Percentiles rank a stretch among this genome's conserved stretches.
phyloP scores from a whole-genome alignment of 768 basidiomycete genomes.

The Lactarius sanguifluus region DNA sequence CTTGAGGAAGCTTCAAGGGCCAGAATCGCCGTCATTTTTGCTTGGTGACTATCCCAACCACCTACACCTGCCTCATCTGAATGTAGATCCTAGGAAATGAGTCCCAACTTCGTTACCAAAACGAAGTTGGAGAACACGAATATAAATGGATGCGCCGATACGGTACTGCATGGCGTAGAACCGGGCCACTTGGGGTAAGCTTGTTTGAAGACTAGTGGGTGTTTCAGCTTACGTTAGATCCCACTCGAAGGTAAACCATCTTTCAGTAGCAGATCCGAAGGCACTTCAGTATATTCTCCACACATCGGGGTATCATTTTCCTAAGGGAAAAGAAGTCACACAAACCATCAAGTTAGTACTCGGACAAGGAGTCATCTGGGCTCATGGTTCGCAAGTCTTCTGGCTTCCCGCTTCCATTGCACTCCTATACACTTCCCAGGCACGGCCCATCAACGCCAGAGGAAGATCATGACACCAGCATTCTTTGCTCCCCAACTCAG shows the following conservation, averaged over 20 bases:
- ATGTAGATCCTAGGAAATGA: conserved; percentile 31
- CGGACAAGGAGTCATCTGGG: conserved; percentile 30
- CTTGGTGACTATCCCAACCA: conserved; percentile 9
- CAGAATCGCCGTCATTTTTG: conserved; percentile 17
- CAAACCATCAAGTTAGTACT: conserved; percentile 25
- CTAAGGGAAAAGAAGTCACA: conserved; percentile 18
- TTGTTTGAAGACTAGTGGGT: background rate
- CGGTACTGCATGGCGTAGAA: conserved; percentile 32
- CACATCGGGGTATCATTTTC: conserved; percentile 35
- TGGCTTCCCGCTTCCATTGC: conserved; percentile 1
- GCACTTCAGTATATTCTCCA: conserved; percentile 36
- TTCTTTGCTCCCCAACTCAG: conserved; percentile 34
- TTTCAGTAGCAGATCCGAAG: conserved; percentile 22
- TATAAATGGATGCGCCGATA: conserved; percentile 34
- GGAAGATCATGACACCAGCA: conserved; percentile 36
- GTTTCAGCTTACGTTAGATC: conserved; percentile 16
- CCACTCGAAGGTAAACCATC: background rate
- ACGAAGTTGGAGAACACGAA: conserved; percentile 35
- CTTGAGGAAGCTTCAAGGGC: conserved; percentile 24
- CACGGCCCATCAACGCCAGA: conserved; percentile 31
- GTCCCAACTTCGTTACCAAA: conserved; percentile 29
- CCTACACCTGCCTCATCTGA: background rate
- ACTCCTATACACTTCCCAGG: conserved; percentile 19
- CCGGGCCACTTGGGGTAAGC: conserved; percentile 30
- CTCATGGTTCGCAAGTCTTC: conserved; percentile 26